Conservation (phyloP, 805 yeast species). For the Saccharomycopsis capsularis region DNA sequence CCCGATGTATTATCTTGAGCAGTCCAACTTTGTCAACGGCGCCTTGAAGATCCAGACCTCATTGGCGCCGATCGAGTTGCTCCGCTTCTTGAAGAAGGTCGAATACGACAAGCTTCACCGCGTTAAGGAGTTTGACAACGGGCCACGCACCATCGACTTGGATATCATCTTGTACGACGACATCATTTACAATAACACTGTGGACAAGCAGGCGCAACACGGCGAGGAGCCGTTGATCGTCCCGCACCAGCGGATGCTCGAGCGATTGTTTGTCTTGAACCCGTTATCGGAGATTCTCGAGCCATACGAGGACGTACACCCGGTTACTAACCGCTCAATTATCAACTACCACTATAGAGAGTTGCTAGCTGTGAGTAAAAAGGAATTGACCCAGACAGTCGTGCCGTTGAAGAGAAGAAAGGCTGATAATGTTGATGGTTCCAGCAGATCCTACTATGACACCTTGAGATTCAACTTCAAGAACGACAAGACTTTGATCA, state of each 20-base stretch:
- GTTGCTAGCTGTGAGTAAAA: conserved; percentile 30
- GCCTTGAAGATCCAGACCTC: conserved; percentile 60
- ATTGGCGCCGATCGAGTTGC: conserved; percentile 56
- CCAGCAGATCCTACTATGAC: not conserved
- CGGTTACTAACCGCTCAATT: conserved; percentile 79
- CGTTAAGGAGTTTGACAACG: conserved; percentile 75
- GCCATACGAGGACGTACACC: conserved; percentile 53
- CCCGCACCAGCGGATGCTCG: conserved; percentile 86
- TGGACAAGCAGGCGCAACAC: not conserved
- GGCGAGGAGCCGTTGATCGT: conserved; percentile 47
- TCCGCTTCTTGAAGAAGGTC: conserved; percentile 58
- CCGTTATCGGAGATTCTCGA: conserved; percentile 80
- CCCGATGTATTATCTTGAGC: conserved; percentile 87
- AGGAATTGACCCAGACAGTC: conserved; percentile 7
- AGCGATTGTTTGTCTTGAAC: conserved; percentile 80
- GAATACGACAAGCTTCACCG: conserved; percentile 70
- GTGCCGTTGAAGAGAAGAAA: conserved; percentile 5
- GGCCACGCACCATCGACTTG: conserved; percentile 86
- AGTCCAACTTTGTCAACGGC: conserved; percentile 78
- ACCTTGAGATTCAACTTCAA: conserved; percentile 23
- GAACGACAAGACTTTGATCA: conserved; percentile 52
- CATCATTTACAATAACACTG: conserved; percentile 15
- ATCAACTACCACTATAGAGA: conserved; percentile 53
- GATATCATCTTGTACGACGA: conserved; percentile 74
- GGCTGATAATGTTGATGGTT: not conserved